Percentiles rank a stretch among this genome's conserved stretches.
Conservation (phyloP, 306 rosid genomes). For the Acacia crassicarpa region DNA sequence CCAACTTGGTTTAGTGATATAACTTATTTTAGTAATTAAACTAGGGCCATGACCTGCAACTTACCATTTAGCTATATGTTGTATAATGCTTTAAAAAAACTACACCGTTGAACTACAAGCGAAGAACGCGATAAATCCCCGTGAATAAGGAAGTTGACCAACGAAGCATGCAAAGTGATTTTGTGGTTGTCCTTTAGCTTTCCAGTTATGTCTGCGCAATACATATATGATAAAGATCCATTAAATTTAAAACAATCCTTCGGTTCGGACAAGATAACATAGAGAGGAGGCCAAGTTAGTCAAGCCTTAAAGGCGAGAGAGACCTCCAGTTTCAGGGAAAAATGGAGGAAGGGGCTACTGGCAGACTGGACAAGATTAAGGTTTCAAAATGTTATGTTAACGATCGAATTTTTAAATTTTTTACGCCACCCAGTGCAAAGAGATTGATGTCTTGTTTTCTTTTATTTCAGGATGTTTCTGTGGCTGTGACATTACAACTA, state of each 20-base stretch:
- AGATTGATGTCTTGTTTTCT: background rate
- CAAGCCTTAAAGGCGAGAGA: background rate
- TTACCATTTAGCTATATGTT: background rate
- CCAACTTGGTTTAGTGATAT: too few relatives aligned
- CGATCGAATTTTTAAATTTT: background rate
- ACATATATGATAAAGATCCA: background rate
- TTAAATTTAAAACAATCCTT: background rate
- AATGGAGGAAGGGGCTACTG: background rate
- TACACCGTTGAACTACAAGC: background rate
- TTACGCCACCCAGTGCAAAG: background rate
- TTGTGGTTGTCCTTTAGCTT: background rate
- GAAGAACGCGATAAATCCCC: background rate
- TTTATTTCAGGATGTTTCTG: background rate
- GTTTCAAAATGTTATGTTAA: background rate
- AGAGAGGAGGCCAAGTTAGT: background rate
- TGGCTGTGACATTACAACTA: slow-evolving; percentile 38
- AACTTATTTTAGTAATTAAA: background rate
- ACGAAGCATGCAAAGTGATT: background rate
- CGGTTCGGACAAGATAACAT: background rate
- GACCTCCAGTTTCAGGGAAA: background rate
- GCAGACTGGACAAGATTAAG: background rate
- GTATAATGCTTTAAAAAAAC: background rate
- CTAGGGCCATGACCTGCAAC: background rate
- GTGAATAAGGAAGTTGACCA: background rate
- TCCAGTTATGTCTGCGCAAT: background rate